Conservation (phyloP, 495 filamentous ascomycete species). For the Gamarada debralockiae region DNA sequence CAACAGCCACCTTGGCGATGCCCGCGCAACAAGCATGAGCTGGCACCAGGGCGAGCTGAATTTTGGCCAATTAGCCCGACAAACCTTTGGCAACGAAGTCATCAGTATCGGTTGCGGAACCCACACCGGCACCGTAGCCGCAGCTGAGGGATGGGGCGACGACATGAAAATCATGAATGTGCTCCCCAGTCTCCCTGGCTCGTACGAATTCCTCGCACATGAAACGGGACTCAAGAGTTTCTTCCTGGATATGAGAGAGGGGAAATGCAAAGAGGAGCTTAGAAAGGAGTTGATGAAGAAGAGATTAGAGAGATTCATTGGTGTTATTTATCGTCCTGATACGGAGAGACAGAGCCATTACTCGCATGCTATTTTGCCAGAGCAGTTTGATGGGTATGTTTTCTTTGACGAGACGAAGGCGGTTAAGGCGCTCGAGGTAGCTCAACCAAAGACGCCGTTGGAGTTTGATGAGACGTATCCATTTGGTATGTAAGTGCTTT, state of each 20-base stretch:
- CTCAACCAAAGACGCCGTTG: constrained; percentile 44
- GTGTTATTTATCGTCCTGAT: constrained; percentile 55
- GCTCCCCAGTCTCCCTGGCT: constrained; percentile 24
- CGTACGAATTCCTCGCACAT: constrained; percentile 34
- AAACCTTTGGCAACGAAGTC: constrained; percentile 41
- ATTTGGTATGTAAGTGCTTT: constrained; percentile 53
- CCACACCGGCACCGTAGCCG: constrained; percentile 54
- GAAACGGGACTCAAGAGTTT: constrained; percentile 23
- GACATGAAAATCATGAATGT: constrained; percentile 24
- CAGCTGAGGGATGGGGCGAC: constrained; percentile 48
- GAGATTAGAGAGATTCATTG: constrained; percentile 52
- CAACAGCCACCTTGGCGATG: constrained; percentile 59
- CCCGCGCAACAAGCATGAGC: constrained; percentile 52
- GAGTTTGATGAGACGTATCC: constrained; percentile 53
- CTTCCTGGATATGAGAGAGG: constrained; percentile 36
- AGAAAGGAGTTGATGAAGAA: constrained; percentile 35
- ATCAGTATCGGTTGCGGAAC: constrained; percentile 51
- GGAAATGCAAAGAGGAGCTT: constrained; percentile 32
- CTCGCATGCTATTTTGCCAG: constrained; percentile 45
- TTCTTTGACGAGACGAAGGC: constrained; percentile 54
- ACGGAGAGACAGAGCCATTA: constrained; percentile 54
- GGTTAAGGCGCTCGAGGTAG: constrained; percentile 45
- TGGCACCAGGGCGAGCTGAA: constrained; percentile 46
- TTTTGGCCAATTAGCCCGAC: constrained; percentile 52
- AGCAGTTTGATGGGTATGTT: constrained; percentile 53